These are phyloP conservation scores for Ustilago loliicola DNA, from an alignment of 1,284 basidiomycete species.

Conservation along the genomic window DNA sequence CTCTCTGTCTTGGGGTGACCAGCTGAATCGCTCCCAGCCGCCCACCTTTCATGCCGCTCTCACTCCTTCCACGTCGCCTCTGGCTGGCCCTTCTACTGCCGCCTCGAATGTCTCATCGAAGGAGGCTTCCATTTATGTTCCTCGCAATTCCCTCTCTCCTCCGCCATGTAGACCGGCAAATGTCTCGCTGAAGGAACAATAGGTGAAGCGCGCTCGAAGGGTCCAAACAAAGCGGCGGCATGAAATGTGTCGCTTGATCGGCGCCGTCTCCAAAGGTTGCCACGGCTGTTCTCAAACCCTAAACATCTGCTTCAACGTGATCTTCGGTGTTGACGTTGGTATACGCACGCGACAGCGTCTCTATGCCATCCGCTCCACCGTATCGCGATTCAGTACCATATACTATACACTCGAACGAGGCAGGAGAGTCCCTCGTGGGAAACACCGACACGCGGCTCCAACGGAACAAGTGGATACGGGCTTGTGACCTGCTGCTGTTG, in stretches of 20 bases:
- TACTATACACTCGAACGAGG: neutral
- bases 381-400: neutral
- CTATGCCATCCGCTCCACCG: neutral
- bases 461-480: slow-evolving; percentile 1
- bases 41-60: neutral
- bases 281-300: neutral
- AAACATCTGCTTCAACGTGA: neutral
- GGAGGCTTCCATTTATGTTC: too few species aligned
- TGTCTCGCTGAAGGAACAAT: neutral
- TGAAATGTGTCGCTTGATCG: slow-evolving; percentile 1
- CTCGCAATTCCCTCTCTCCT: too few species aligned
- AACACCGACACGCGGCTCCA: slow-evolving; percentile 1
- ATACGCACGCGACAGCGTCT: neutral
- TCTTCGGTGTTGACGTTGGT: neutral
- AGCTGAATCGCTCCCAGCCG: slow-evolving; percentile 4
- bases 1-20: neutral
- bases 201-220: neutral
- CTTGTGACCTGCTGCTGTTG: neutral
- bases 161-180: too few species aligned
- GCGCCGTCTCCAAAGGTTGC: neutral
- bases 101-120: neutral
- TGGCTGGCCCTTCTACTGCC: neutral
- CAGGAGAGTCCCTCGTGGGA: slow-evolving; percentile 7
- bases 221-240: neutral
- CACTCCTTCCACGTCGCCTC: neutral